Evolutionary conservation across 371 early-diverging fungal species (phyloP), one percentile per base, ranked within the genome.

Genomic region (Choanephora cucurbitarum): DNA sequence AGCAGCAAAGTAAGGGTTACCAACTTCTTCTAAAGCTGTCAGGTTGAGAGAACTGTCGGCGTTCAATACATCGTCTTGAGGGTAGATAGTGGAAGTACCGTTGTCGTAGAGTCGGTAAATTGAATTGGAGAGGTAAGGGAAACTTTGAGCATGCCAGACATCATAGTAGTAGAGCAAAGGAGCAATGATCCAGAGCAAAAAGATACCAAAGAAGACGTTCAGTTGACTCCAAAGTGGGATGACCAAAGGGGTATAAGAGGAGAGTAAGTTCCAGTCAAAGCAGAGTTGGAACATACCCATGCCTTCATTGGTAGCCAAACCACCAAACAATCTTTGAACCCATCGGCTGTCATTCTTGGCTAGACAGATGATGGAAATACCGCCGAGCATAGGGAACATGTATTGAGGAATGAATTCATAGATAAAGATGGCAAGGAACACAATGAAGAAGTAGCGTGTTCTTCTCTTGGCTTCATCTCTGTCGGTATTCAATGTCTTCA

Each of bases 401-500:
- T 75, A 79, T 42, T 75, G 72, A 17, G 79, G 79, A 52, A 79
- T 69, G 32, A 79, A 72, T 46, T 75, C 76, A 41, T 73, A 79
- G 3, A 75, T 40, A 62, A 79, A 79, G 19, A 66, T 55, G 24
- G 49, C 57, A 0, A 23, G 56, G 51, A 76, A 75, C 0, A 81
- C 67, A 3, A 80, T 57, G 52, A 81, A 78, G 54, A 83, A 79
- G 52, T 81, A 83, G 1, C 80, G 51, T 9, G 73, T 70, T n/a
- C 89, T 57, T 79, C 86, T 84, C 57, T 82, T 80, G 52, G 88
- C 73, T 57, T 81, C 79, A 37, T 77, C 70, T 21, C 80, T 76
- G 21, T 77, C 70, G 0, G 72, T 46, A 64, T 92, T 92, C 18
- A 93, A 76, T 0, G 92, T 82, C 19, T 79, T 77, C 57, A 92